phyloP scores from a whole-genome alignment of 345 rosid species.

The Hirschfeldia incana region DNA sequence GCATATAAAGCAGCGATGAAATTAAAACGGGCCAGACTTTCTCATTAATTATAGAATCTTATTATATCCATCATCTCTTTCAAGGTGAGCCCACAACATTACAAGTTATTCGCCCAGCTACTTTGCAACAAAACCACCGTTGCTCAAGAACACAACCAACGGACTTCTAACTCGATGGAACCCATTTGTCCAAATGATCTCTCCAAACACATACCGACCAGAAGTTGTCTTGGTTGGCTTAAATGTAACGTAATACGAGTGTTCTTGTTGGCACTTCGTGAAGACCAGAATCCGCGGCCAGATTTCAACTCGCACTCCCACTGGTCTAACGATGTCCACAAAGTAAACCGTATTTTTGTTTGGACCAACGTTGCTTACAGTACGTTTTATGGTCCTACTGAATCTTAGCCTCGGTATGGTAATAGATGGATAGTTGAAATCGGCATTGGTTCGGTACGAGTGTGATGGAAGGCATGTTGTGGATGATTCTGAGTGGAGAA shows the following conservation, averaged over 20 bases:
- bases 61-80: background rate
- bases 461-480: conserved; percentile 18
- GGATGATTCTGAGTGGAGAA: conserved; percentile 9
- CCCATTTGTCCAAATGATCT: conserved; percentile 66
- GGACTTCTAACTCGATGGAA: conserved; percentile 65
- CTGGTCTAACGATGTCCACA: conserved; percentile 41
- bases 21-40: background rate
- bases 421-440: conserved; percentile 69
- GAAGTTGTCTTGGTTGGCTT: conserved; percentile 44
- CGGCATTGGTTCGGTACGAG: conserved; percentile 34
- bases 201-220: conserved; percentile 65
- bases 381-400: conserved; percentile 54
- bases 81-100: background rate
- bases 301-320: conserved; percentile 58
- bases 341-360: conserved; percentile 45
- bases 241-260: conserved; percentile 52
- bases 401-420: conserved; percentile 47
- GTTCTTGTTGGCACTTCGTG: conserved; percentile 40
- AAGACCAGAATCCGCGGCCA: conserved; percentile 62
- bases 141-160: conserved; percentile 46
- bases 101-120: background rate
- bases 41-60: background rate
- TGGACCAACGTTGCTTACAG: conserved; percentile 51
- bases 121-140: background rate
- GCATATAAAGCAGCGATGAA: background rate